phyloP scores from a whole-genome alignment of 129 eudicot genomes.

The Ambrosia trifida region DNA sequence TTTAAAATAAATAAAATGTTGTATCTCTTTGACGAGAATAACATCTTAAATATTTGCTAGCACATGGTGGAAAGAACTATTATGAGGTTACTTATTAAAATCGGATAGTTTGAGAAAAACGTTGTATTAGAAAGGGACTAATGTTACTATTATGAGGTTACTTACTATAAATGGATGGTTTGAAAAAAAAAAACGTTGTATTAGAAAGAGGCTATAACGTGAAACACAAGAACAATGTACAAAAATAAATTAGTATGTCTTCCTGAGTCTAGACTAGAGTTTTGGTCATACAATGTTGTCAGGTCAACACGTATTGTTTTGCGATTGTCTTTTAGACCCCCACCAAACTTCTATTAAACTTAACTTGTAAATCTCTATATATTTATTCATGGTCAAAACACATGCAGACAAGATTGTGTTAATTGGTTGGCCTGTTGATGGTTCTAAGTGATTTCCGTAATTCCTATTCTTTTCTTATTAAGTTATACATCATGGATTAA shows the following conservation, averaged over 20 bases:
- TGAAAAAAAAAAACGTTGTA: not conserved
- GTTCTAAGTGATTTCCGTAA: too few relatives aligned
- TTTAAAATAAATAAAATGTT: not conserved
- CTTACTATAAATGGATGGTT: not conserved
- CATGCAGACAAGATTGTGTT: not conserved
- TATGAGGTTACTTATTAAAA: not conserved
- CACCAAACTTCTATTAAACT: not conserved
- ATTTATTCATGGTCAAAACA: not conserved
- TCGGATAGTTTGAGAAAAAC: not conserved
- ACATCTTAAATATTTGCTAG: not conserved
- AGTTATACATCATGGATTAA: too few relatives aligned
- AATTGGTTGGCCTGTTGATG: not conserved
- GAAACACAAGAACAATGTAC: constrained; percentile 1
- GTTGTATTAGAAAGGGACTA: not conserved
- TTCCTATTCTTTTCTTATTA: too few relatives aligned
- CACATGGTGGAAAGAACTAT: not conserved
- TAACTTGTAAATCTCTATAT: not conserved
- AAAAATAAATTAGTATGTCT: constrained; percentile 4
- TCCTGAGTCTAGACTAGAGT: not conserved
- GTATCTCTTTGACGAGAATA: not conserved
- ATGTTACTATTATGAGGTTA: not conserved
- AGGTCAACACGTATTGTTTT: constrained; percentile 13
- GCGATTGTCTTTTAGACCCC: not conserved
- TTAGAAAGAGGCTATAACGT: not conserved
- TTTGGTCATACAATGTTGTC: constrained; percentile 5